Evolutionary conservation across 208 protist species (phyloP).

Genomic region (Blastocrithidia nonstop): DNA sequence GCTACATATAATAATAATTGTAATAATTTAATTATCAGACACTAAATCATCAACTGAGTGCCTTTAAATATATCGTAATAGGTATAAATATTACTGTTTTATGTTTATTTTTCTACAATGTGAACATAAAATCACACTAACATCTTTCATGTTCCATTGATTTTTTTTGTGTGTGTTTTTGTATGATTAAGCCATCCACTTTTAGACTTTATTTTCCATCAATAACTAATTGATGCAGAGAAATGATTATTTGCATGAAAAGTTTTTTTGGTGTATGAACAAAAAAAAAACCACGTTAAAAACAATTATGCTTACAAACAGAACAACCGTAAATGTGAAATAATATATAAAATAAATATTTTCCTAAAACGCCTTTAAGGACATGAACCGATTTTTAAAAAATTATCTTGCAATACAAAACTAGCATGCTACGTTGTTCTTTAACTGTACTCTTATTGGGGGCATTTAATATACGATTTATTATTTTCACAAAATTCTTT

Average conservation of each 20-base stretch:
- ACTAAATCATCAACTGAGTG: not conserved
- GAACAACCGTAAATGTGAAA: not conserved
- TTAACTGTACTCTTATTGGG: no score
- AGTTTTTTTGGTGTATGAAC: not conserved
- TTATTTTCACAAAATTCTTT: no score
- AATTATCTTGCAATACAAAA: conserved; percentile 1
- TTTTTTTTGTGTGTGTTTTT: not conserved
- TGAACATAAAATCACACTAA: not conserved
- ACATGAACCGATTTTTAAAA: no score
- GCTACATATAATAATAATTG: conserved; percentile 1
- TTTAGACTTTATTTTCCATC: not conserved
- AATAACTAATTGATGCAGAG: conserved; percentile 1
- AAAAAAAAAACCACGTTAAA: conserved; percentile 5
- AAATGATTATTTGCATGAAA: conserved; percentile 1
- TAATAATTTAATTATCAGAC: not conserved
- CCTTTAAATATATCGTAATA: not conserved
- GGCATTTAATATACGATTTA: no score
- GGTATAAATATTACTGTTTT: not conserved
- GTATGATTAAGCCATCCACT: not conserved
- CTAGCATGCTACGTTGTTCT: not conserved
- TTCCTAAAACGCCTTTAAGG: no score
- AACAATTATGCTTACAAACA: conserved; percentile 5
- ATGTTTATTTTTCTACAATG: not conserved
- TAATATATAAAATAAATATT: not conserved
- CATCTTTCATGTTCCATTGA: not conserved